Base-by-base conservation (phyloP, 1,139 yeast genomes). In the Pichia sp. region DNA sequence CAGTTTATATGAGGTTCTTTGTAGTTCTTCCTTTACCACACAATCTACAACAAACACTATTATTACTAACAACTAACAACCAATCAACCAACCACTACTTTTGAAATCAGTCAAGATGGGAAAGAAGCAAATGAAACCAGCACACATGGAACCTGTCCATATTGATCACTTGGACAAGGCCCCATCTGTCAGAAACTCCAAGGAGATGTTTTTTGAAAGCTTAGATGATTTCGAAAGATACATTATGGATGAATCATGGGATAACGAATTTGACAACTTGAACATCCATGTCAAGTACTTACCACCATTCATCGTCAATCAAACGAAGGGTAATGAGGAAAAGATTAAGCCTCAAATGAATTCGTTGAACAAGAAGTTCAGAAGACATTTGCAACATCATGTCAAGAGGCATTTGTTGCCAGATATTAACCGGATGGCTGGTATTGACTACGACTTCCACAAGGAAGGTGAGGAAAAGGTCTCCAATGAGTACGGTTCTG, bases 361-460 rank as follows among this genome's bases (percentile, higher is more conserved):
- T 68, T 80, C 83, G 50, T 81, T 83, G 62, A 81, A 84, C 49
- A 77, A 81, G 58, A 84, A 84, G 67, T 85, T 83, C 63, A 81
- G 79, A 57, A 76, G 93, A 63, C 84, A 84, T 62, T 73, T 85
- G 66, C 85, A 83, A 62, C 91, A 85, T 65, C 93, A 85, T 59
- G 73, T 85, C 47, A 79, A 81, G 60, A 83, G 83, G 60, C 91
- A 84, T 65, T 70, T 85, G 61, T 70, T 85, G 64, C 74, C 76
- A 53, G 91, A 84, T 56, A 80, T 85, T 67, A 77, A 76, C 55
- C 73, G 72, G 50, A 78, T 81, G 63, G 72, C 84, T 36, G 87
- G 87, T 36, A 61, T 66, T 34, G 65, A 65, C 33, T 66, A 66
- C 45, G 55, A 62, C 5, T 66, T 65, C 40, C 46, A 52, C 37